Evolutionary conservation across 2,329 filamentous ascomycete species (phyloP), one percentile per base, ranked within the genome.

Genomic region (Seiridium unicorne): DNA sequence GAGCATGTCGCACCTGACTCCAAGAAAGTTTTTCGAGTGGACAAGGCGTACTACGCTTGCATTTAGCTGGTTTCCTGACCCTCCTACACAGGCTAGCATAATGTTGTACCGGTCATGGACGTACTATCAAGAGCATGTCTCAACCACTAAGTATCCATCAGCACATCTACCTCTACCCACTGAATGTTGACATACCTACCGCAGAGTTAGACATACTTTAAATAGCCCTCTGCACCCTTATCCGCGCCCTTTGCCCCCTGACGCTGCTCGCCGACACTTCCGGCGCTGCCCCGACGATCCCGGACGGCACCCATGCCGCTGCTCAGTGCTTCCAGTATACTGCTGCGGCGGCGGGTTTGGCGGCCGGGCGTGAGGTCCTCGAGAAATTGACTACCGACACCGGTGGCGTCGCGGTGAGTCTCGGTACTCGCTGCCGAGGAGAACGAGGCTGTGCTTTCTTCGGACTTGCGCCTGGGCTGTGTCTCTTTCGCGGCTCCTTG

Each of bases 351-450:
- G 5, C 51, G 51, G 4, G 11, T 31, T 31, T 55, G 51, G 35
- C 51, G 51, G 35, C 51, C 51, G 8, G 51, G 51, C 51, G 51
- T 55, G 4, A 55, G 36, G n/a, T 44, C 51, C 1, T 55, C 51
- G 51, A 55, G 51, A 26, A 55, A 55, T 18, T 55, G 51, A 18
- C 51, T 55, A 18, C 51, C 51, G 51, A 38, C 51, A 18, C 51
- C 51, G 11, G 51, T 44, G 18, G 51, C 51, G 10, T 55, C 51
- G 40, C 51, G 51, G 51, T 55, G 40, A n/a, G 18, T 36, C 35
- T 55, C 26, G 3, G 51, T 32, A 38, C 38, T 31, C 18, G 51
- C 44, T 3, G 36, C n/a, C 8, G 51, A 44, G 13, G 36, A 44
- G 1, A 18, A 42, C 1, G 38, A 40, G 2, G 51, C 18, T 8